phyloP scores from a whole-genome alignment of 2,329 filamentous ascomycete genomes.

The Albophoma yamanashiensis region DNA sequence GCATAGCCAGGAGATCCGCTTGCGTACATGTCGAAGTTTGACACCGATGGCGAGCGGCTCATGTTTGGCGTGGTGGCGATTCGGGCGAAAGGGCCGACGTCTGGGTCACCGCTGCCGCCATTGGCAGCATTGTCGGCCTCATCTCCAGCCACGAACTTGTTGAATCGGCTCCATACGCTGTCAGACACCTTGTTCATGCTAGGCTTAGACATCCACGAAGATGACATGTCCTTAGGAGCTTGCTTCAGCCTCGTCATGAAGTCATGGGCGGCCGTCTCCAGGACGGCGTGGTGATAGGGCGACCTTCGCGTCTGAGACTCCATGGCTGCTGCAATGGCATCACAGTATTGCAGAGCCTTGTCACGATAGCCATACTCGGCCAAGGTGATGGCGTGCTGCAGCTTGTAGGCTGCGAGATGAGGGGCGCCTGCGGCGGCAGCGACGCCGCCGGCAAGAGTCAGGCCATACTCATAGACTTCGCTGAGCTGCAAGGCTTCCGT shows the following conservation, averaged over 20 bases:
- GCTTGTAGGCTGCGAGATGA: slow-evolving; percentile 83
- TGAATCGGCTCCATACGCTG: slow-evolving; percentile 85
- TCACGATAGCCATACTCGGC: slow-evolving; percentile 73
- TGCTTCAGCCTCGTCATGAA: slow-evolving; percentile 74
- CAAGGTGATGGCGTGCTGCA: slow-evolving; percentile 74
- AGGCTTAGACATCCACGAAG: slow-evolving; percentile 88
- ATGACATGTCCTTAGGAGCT: slow-evolving; percentile 69
- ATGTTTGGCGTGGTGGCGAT: slow-evolving; percentile 66
- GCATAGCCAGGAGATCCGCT: slow-evolving; percentile 27
- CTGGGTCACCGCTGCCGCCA: slow-evolving; percentile 46
- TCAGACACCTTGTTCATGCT: slow-evolving; percentile 94
- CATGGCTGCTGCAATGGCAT: slow-evolving; percentile 66
- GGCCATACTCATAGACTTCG: slow-evolving; percentile 87
- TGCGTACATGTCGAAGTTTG: slow-evolving; percentile 66
- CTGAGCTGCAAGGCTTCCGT: slow-evolving; percentile 85
- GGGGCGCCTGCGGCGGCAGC: slow-evolving; percentile 51
- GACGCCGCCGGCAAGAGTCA: slow-evolving; percentile 53
- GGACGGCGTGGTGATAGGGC: slow-evolving; percentile 68
- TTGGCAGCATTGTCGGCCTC: slow-evolving; percentile 71
- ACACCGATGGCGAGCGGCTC: slow-evolving; percentile 61
- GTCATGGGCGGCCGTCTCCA: slow-evolving; percentile 73
- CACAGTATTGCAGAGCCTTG: slow-evolving; percentile 87
- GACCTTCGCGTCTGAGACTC: slow-evolving; percentile 74
- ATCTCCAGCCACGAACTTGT: slow-evolving; percentile 90
- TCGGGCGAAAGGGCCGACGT: slow-evolving; percentile 71